Conservation (phyloP, 371 early-diverging fungal species). For the Apophysomyces sp. region DNA sequence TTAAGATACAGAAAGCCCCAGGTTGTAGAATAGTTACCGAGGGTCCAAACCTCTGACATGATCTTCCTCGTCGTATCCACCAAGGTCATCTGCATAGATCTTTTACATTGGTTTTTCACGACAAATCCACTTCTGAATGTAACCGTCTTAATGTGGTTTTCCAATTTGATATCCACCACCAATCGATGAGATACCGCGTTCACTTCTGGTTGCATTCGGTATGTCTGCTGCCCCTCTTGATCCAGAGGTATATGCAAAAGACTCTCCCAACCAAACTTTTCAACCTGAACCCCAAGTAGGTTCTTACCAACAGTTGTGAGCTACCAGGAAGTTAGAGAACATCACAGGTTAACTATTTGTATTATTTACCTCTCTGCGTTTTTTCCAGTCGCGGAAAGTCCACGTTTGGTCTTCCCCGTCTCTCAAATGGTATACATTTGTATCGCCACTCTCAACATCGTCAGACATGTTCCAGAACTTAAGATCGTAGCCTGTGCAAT, state of each 20-base stretch:
- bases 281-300: conserved; percentile 66
- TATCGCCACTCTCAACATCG: conserved; percentile 35
- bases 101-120: conserved; percentile 59
- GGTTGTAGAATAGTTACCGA: conserved; percentile 26
- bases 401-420: conserved; percentile 67
- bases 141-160: conserved; percentile 75
- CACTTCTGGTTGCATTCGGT: conserved; percentile 62
- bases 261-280: conserved; percentile 73
- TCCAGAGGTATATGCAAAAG: conserved; percentile 72
- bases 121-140: conserved; percentile 74
- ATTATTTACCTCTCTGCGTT: conserved; percentile 62
- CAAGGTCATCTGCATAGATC: conserved; percentile 58
- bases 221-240: conserved; percentile 64
- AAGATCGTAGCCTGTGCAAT: conserved; percentile 76
- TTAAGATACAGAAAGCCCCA: neutral
- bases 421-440: conserved; percentile 43
- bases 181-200: conserved; percentile 67
- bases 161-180: conserved; percentile 72
- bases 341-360: neutral
- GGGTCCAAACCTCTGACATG: conserved; percentile 12
- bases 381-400: conserved; percentile 85
- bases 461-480: conserved; percentile 76
- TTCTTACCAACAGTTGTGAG: conserved; percentile 44
- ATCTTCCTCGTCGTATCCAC: conserved; percentile 48
- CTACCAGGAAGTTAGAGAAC: neutral